Base-by-base conservation (phyloP, 495 filamentous ascomycete genomes). In the Margaritispora aquatica region DNA sequence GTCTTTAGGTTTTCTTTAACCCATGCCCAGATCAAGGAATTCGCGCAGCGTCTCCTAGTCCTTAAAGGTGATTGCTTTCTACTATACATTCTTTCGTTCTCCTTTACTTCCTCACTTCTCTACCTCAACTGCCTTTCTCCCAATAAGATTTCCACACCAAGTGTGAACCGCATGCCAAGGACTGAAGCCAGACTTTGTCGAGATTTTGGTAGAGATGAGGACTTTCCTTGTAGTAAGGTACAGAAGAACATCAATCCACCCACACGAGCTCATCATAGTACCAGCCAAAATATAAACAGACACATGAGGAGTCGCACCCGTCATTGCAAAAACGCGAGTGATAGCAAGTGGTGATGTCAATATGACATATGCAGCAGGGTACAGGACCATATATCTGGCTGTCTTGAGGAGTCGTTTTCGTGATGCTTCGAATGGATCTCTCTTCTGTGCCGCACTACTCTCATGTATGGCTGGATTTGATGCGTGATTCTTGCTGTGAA, bases 331-430 rank as follows among this genome's bases (percentile, higher is more conserved):
- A 74, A 84, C 80, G 55, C 83, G 77, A 24, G 75, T 77, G 0
- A 75, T 75, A 4, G 81, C 82, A 7, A 85, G 74, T 2, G 82
- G 82, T 7, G 84, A 70, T 0, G 80, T 84, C 19, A 80, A 72
- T 8, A 81, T 61, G 24, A 84, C 75, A 63, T 84, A 85, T 11
- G 79, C 76, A 46, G 79, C 73, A 0, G 82, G 82, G 61, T 85
- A 85, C 57, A 83, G 74, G 53, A 84, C 74, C 81, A 85, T 84
- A 73, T 82, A 81, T 51, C 76, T 75, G 22, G 82, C 77, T 0
- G 82, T 60, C 34, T 46, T 38, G 2, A 60, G 20, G 26, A 64
- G 58, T 50, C 58, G 46, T 19, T 29, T 26, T 26, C 62, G 27
- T 4, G 46, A 53, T 19, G 26, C 57, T 10, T 26, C 47, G 54